These are phyloP conservation scores for Zygosaccharomyces rouxii DNA, from an alignment of 805 yeast species.

Conservation along the genomic window DNA sequence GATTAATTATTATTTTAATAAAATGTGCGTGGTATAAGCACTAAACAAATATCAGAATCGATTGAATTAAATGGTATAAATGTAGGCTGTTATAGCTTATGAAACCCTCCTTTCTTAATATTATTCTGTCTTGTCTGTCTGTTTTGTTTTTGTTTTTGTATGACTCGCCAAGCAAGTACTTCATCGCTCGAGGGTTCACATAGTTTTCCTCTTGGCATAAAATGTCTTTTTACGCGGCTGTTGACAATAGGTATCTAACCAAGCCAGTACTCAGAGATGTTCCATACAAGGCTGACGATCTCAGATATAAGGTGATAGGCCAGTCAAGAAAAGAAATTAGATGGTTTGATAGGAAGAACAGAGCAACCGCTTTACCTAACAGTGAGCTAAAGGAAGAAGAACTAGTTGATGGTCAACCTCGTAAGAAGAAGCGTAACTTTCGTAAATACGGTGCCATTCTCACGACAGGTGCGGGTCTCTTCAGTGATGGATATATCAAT, in stretches of 20 bases:
- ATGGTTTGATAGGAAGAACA: slow-evolving; percentile 29
- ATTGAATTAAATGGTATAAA: not conserved
- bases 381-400: not conserved
- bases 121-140: not conserved
- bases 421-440: not conserved
- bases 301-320: slow-evolving; percentile 41
- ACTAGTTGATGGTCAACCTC: not conserved
- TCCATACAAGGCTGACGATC: slow-evolving; percentile 40
- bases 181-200: not conserved
- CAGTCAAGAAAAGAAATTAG: slow-evolving; percentile 44
- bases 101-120: not conserved
- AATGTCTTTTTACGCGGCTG: not conserved
- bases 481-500: slow-evolving; percentile 90
- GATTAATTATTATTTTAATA: not conserved
- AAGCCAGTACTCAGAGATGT: slow-evolving; percentile 42
- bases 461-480: slow-evolving; percentile 87
- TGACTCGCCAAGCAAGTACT: not conserved
- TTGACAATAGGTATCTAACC: not conserved
- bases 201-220: not conserved
- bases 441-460: slow-evolving; percentile 59
- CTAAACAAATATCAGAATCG: too few relatives aligned
- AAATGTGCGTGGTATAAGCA: too few relatives aligned
- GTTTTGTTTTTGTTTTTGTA: not conserved
- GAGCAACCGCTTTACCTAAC: not conserved
- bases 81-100: not conserved